These are phyloP conservation scores for Malus fusca DNA, from an alignment of 306 rosid genomes.

Conservation along the genomic window DNA sequence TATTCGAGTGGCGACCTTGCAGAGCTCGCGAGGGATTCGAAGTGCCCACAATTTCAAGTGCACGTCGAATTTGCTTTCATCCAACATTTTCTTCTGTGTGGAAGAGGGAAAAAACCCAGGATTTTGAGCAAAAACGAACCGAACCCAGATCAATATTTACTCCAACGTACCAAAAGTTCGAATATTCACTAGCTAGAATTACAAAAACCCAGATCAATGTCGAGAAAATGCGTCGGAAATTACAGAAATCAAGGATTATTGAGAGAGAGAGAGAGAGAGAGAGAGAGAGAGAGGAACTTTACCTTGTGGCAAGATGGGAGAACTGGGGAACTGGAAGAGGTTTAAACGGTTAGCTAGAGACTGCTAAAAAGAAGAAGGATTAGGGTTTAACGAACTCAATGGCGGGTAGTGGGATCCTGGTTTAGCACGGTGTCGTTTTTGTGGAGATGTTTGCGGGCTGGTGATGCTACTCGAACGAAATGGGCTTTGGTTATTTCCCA, in stretches of 20 bases:
- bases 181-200: too few relatives aligned
- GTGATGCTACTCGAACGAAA: not conserved
- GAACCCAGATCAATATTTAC: too few relatives aligned
- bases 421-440: not conserved
- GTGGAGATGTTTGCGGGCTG: not conserved
- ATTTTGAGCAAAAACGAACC: too few relatives aligned
- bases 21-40: conserved; percentile 80
- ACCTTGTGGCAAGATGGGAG: too few relatives aligned
- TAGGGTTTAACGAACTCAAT: not conserved
- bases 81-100: conserved; percentile 35
- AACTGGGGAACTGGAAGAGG: not conserved
- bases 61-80: conserved; percentile 63
- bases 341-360: not conserved
- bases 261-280: not conserved
- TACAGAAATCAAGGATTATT: too few relatives aligned
- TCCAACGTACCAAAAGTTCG: too few relatives aligned
- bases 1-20: conserved; percentile 63
- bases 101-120: not conserved
- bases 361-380: not conserved
- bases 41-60: conserved; percentile 64
- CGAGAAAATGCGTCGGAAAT: too few relatives aligned
- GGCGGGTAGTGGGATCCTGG: not conserved
- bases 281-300: too few relatives aligned
- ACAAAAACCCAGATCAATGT: too few relatives aligned
- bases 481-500: not conserved